Conservation (phyloP, 2,329 filamentous ascomycete genomes). For the Neoascochyta sp. region DNA sequence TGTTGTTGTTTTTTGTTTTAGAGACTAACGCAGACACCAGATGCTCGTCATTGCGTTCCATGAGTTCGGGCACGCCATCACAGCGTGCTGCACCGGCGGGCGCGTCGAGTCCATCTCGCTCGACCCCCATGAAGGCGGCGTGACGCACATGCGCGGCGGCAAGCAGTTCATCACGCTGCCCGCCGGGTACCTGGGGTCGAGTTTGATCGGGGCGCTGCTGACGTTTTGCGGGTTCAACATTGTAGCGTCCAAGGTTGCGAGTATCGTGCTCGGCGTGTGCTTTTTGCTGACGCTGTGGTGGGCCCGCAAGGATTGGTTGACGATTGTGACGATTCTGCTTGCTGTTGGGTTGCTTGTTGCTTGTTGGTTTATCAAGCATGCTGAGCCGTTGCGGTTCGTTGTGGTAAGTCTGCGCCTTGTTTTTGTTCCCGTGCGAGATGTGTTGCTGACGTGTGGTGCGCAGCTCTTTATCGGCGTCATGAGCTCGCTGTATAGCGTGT, state of each 20-base stretch:
- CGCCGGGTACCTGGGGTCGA: constrained; percentile 74
- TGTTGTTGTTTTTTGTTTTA: background rate
- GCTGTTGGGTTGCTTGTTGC: constrained; percentile 68
- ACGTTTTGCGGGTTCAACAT: constrained; percentile 81
- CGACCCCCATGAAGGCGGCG: constrained; percentile 72
- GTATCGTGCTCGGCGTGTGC: constrained; percentile 67
- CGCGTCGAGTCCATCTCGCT: constrained; percentile 70
- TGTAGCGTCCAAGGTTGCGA: constrained; percentile 75
- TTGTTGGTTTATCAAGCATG: constrained; percentile 77
- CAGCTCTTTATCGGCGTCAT: constrained; percentile 77
- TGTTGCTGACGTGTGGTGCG: constrained; percentile 1
- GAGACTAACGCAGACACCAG: constrained; percentile 42
- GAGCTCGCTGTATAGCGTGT: constrained; percentile 75
- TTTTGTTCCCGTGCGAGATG: too few relatives aligned
- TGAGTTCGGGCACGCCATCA: constrained; percentile 72
- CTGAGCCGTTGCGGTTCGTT: constrained; percentile 68
- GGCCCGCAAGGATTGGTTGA: constrained; percentile 75
- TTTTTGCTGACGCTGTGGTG: constrained; percentile 80
- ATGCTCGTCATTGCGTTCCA: constrained; percentile 84
- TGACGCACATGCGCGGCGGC: constrained; percentile 73
- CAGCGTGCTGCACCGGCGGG: constrained; percentile 68
- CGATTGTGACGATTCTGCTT: constrained; percentile 64
- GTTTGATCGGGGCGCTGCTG: constrained; percentile 70
- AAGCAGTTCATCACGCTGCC: constrained; percentile 68
- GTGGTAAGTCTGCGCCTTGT: constrained; percentile 48